Percentiles rank a stretch among this genome's conserved stretches.
These are phyloP conservation scores for Mortierella polycephala DNA, from an alignment of 371 early-diverging fungal genomes.

Conservation along the genomic window DNA sequence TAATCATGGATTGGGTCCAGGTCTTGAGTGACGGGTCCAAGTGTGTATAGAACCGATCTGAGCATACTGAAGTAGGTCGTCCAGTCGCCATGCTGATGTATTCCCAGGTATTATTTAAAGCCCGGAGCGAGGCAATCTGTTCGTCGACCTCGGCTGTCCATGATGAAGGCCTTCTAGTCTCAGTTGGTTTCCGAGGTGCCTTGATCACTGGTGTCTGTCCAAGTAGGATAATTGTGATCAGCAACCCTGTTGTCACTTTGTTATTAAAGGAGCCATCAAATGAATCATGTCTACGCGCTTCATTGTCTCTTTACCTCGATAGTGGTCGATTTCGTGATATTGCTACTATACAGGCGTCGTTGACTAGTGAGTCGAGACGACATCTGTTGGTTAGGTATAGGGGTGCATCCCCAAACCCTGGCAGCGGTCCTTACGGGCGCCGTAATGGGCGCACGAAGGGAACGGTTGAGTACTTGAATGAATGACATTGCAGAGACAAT, in stretches of 20 bases:
- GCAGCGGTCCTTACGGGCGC: background rate
- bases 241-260: too few relatives aligned
- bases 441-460: background rate
- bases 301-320: too few relatives aligned
- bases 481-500: background rate
- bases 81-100: constrained; percentile 12
- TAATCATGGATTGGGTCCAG: constrained; percentile 46
- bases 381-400: too few relatives aligned
- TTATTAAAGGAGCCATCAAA: too few relatives aligned
- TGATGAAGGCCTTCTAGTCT: too few relatives aligned
- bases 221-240: too few relatives aligned
- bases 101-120: constrained; percentile 24
- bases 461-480: background rate
- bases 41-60: constrained; percentile 31
- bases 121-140: constrained; percentile 6
- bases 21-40: constrained; percentile 28
- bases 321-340: too few relatives aligned
- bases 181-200: background rate
- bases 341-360: too few relatives aligned
- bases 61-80: constrained; percentile 13
- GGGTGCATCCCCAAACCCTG: background rate
- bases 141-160: constrained; percentile 40
- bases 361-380: too few relatives aligned
- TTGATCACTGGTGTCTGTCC: background rate
- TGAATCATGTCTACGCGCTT: too few relatives aligned